phyloP scores from a whole-genome alignment of 2,329 filamentous ascomycete genomes.

The Colletotrichum sidae region DNA sequence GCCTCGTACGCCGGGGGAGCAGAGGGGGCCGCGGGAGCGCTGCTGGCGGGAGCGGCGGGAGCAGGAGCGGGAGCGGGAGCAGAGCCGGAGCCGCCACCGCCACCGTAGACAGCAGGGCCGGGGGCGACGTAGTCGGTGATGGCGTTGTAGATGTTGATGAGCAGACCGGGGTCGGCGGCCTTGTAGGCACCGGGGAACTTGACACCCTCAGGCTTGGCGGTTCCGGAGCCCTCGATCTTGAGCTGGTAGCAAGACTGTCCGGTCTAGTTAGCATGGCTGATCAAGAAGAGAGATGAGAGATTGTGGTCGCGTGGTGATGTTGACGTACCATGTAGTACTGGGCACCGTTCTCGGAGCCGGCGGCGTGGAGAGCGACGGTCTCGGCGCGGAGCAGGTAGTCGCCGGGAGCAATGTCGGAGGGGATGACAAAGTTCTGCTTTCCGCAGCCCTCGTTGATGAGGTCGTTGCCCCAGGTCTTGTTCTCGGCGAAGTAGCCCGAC shows the following conservation, averaged over 20 bases:
- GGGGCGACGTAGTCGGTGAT: conserved; percentile 36
- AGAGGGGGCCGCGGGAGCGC: conserved; percentile 5
- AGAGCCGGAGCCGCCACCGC: conserved; percentile 23
- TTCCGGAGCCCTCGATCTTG: conserved; percentile 42
- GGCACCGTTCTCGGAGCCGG: conserved; percentile 49
- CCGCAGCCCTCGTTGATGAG: conserved; percentile 38
- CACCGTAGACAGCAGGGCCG: conserved; percentile 39
- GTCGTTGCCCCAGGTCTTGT: conserved; percentile 39
- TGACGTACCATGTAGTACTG: conserved; percentile 48
- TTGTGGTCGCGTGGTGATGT: neutral
- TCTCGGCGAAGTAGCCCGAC: conserved; percentile 46
- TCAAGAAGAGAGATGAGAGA: neutral
- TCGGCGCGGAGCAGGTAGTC: conserved; percentile 67
- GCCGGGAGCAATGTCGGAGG: conserved; percentile 58
- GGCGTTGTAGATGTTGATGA: conserved; percentile 53
- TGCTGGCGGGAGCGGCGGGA: conserved; percentile 2
- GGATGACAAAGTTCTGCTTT: conserved; percentile 48
- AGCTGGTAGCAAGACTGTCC: conserved; percentile 54
- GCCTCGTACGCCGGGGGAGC: neutral
- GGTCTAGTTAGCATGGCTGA: conserved; percentile 33
- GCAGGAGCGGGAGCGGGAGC: conserved; percentile 13
- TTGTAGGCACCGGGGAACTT: conserved; percentile 37
- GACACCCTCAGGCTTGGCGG: conserved; percentile 40
- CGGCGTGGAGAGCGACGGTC: conserved; percentile 63
- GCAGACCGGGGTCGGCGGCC: conserved; percentile 55